These are phyloP conservation scores for Trypanosoma melophagium DNA, from an alignment of 208 protist genomes.

Conservation along the genomic window DNA sequence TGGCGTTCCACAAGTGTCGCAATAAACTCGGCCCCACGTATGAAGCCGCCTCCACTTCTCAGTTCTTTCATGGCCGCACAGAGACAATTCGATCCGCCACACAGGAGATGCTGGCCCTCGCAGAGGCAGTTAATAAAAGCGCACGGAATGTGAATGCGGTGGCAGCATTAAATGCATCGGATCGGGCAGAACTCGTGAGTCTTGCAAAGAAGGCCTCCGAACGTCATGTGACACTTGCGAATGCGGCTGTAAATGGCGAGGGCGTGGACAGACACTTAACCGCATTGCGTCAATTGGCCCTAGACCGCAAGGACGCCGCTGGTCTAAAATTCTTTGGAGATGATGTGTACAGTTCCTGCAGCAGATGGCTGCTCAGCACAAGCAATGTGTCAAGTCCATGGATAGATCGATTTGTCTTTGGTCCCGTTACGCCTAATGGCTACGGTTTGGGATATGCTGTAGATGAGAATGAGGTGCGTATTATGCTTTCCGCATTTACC, in stretches of 20 bases:
- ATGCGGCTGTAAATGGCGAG: conserved; percentile 61
- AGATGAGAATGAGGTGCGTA: conserved; percentile 75
- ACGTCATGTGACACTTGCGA: conserved; percentile 48
- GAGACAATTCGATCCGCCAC: conserved; percentile 79
- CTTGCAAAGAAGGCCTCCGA: conserved; percentile 53
- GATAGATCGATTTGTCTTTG: conserved; percentile 82
- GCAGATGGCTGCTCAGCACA: conserved; percentile 57
- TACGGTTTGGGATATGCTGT: conserved; percentile 94
- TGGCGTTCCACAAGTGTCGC: conserved; percentile 76
- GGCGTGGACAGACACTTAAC: conserved; percentile 91
- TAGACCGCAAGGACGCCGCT: conserved; percentile 56
- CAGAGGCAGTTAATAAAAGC: conserved; percentile 37
- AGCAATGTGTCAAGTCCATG: conserved; percentile 71
- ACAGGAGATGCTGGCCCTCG: conserved; percentile 57
- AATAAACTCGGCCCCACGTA: conserved; percentile 71
- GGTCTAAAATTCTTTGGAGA: conserved; percentile 85
- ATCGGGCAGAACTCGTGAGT: conserved; percentile 37
- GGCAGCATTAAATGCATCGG: conserved; percentile 13
- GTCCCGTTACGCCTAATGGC: conserved; percentile 80
- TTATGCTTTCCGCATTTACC: conserved; percentile 83
- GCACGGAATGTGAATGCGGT: not conserved
- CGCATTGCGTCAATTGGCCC: conserved; percentile 77
- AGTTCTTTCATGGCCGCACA: conserved; percentile 85
- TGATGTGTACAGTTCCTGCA: conserved; percentile 52
- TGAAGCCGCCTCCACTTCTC: conserved; percentile 54